Evolutionary conservation across 2,329 filamentous ascomycete genomes (phyloP), one percentile per base, ranked within the genome.

Genomic region (Calonectria montana): DNA sequence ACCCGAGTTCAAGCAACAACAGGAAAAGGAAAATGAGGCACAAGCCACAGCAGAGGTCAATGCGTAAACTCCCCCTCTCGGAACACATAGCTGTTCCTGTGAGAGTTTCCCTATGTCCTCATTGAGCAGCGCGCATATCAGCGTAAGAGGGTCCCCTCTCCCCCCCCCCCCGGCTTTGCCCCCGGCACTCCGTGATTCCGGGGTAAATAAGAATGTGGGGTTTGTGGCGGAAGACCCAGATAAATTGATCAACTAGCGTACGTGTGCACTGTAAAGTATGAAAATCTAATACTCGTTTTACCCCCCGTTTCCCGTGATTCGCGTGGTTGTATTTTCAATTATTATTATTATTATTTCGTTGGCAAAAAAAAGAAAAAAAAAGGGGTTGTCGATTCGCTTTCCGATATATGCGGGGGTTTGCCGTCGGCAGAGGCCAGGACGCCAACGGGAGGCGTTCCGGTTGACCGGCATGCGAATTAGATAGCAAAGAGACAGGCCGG

Each of bases 191-290:
- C 65, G 45, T 68, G 65, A 67, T 48, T 75, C 77, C 70, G 69
- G 70, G 73, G 73, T 78, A 73, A 73, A 72, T 62, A 69, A 70
- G 71, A 73, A 67, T 79, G 77, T 73, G 77, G 77, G 73, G 72
- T 71, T 68, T 21, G 16, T 9, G 55, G 59, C 57, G 55, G 37
- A 73, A 57, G 21, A 59, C 70, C 72, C 67, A 63, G 65, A 70
- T 67, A 67, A 61, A 63, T 39, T 47, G 55, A 63, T 64, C 55
- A 57, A 55, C 69, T 67, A 65, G 63, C 29, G 68, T 70, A 63
- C 18, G 50, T 45, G 35, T 41, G 55, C 21, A 45, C 43, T 55
- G 50, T 37, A 37, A 29, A 37, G 48, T n/a, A 6, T 9, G 25
- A 4, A 15, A 18, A 18, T 21, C 16, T n/a, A 21, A 18, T 9